Evolutionary conservation across 2,329 filamentous ascomycete genomes (phyloP).

Genomic region (Knoxdaviesia proteae): DNA sequence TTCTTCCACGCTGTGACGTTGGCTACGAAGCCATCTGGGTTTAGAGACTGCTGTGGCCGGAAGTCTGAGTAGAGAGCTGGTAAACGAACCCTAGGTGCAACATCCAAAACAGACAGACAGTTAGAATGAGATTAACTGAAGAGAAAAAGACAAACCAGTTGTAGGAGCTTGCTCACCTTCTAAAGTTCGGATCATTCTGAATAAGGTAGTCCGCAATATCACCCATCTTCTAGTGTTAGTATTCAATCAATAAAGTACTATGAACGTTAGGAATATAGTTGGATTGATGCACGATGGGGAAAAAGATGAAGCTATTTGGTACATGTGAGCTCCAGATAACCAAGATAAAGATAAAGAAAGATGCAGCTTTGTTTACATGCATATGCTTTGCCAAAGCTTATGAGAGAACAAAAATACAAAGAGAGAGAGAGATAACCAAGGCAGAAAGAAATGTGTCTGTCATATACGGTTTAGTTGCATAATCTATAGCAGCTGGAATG

Average conservation of each 20-base stretch:
- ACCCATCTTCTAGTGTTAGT: constrained; percentile 24
- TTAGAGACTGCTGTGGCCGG: constrained; percentile 46
- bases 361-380: background rate
- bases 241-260: no score
- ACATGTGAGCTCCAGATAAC: background rate
- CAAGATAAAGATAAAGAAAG: background rate
- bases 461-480: no score
- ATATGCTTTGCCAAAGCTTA: background rate
- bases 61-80: constrained; percentile 84
- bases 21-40: constrained; percentile 67
- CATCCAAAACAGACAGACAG: constrained; percentile 5
- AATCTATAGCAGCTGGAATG: no score
- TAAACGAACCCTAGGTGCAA: constrained; percentile 40
- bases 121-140: background rate
- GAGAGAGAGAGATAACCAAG: background rate
- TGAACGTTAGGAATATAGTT: background rate
- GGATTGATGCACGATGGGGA: background rate
- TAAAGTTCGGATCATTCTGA: constrained; percentile 38
- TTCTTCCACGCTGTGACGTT: constrained; percentile 64
- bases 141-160: constrained; percentile 1
- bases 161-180: constrained; percentile 20
- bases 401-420: background rate
- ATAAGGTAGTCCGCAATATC: constrained; percentile 48
- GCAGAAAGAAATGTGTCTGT: background rate
- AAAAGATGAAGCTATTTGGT: background rate